phyloP scores from a whole-genome alignment of 345 rosid species.

The Arabis alpina region DNA sequence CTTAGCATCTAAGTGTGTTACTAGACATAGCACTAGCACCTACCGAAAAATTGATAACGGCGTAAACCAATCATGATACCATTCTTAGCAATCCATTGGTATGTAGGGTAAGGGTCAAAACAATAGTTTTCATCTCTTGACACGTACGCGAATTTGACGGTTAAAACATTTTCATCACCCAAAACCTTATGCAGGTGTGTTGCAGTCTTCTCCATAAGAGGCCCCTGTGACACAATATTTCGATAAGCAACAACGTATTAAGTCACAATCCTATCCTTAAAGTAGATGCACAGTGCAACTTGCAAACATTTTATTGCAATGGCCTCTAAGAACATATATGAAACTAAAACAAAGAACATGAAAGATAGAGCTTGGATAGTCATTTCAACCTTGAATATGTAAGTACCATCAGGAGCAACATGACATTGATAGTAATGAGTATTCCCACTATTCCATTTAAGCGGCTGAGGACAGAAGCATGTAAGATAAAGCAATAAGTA shows the following conservation, averaged over 20 bases:
- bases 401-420: constrained; percentile 51
- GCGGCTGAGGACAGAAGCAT: constrained; percentile 42
- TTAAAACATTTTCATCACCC: constrained; percentile 81
- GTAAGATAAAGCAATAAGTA: no score
- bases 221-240: constrained; percentile 59
- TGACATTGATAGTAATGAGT: constrained; percentile 61
- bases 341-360: neutral
- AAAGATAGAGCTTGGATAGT: constrained; percentile 20
- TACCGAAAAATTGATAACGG: constrained; percentile 73
- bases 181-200: constrained; percentile 68
- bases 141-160: constrained; percentile 59
- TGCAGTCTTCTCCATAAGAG: constrained; percentile 45
- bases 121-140: neutral
- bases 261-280: neutral
- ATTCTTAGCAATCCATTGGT: constrained; percentile 48
- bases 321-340: neutral
- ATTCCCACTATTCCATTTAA: constrained; percentile 57
- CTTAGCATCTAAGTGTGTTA: no score
- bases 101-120: constrained; percentile 23
- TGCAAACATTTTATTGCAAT: no score
- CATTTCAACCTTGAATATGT: constrained; percentile 55
- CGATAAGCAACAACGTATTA: constrained; percentile 11
- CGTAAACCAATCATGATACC: constrained; percentile 73
- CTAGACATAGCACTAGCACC: constrained; percentile 21
- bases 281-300: neutral